Conservation (phyloP, 2,329 filamentous ascomycete species). For the Aspergillus carbonarius region DNA sequence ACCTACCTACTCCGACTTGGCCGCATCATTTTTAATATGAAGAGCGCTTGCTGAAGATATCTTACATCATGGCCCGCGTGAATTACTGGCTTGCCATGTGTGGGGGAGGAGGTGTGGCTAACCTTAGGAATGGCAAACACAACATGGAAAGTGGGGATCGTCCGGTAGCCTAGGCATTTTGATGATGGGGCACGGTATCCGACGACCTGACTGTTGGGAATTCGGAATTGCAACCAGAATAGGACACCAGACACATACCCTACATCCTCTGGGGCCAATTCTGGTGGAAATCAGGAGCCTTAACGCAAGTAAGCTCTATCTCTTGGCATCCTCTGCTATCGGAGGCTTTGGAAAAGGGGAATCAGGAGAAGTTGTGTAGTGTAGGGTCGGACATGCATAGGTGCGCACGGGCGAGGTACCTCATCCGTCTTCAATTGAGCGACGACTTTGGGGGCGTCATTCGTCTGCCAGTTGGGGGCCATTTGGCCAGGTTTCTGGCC, state of each 20-base stretch:
- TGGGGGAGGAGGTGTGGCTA: conserved; percentile 1
- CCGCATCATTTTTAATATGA: background rate
- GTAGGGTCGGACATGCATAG: background rate
- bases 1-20: background rate
- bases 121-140: conserved; percentile 1
- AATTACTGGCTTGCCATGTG: background rate
- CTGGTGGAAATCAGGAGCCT: background rate
- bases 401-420: background rate
- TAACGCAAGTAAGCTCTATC: background rate
- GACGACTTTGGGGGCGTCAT: background rate
- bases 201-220: background rate
- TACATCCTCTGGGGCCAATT: background rate
- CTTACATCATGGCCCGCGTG: background rate
- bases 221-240: background rate
- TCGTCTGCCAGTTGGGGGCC: background rate
- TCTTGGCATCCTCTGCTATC: background rate
- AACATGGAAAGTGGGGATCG: background rate
- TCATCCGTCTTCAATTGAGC: background rate
- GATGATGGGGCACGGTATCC: background rate
- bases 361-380: background rate
- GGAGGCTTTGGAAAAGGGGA: background rate
- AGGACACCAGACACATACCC: background rate
- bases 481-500: conserved; percentile 1
- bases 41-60: conserved; percentile 1
- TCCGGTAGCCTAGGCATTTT: background rate